A percentile compares a stretch with the other conserved stretches of the same genome.
These are phyloP conservation scores for Termitomyces sp. DNA, from an alignment of 768 basidiomycete genomes.

Conservation along the genomic window DNA sequence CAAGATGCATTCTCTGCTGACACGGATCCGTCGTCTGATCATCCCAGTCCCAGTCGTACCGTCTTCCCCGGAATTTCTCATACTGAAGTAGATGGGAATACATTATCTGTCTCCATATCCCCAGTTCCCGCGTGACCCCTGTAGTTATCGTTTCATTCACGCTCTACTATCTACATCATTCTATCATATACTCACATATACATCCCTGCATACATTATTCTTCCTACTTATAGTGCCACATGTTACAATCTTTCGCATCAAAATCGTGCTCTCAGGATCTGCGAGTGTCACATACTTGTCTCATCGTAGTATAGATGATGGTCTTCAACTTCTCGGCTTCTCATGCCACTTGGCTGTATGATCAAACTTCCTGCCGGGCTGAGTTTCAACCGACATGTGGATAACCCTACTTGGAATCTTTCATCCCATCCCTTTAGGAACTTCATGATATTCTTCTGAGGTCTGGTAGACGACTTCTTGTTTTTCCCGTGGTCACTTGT, in stretches of 20 bases:
- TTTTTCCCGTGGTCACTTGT: neutral
- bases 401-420: neutral
- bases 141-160: constrained; percentile 1
- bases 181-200: constrained; percentile 13
- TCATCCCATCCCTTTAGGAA: neutral
- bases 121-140: constrained; percentile 11
- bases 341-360: neutral
- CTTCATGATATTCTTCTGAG: constrained; percentile 7
- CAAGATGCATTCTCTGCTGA: neutral
- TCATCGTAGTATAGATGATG: neutral
- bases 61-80: constrained; percentile 3
- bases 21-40: constrained; percentile 3
- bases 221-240: constrained; percentile 9
- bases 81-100: constrained; percentile 11
- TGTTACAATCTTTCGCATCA: constrained; percentile 3
- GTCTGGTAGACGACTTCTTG: neutral
- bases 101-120: constrained; percentile 2
- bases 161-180: constrained; percentile 5
- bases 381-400: constrained; percentile 12
- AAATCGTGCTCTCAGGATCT: constrained; percentile 11
- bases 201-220: constrained; percentile 8
- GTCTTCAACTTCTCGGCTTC: neutral
- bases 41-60: neutral
- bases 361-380: constrained; percentile 10
- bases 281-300: neutral